Conservation (phyloP, 441 rosid species). For the Aleurites moluccanus region DNA sequence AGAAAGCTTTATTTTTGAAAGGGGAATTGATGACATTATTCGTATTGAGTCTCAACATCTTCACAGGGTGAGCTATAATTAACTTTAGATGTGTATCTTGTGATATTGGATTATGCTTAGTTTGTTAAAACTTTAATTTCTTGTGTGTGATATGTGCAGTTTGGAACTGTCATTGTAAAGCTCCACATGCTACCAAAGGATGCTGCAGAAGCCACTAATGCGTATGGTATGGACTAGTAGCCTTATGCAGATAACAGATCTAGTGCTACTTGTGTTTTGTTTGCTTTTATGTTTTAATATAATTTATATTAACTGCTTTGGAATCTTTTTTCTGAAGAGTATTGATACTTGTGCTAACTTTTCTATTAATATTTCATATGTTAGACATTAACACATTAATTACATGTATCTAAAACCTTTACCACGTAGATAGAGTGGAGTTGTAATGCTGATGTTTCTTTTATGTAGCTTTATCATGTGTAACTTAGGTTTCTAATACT, state of each 20-base stretch:
- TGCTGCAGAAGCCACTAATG: conserved; percentile 42
- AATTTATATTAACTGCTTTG: not conserved
- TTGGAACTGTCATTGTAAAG: conserved; percentile 54
- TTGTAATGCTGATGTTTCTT: not conserved
- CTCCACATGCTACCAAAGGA: conserved; percentile 51
- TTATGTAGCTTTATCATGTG: not conserved
- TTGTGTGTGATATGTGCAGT: conserved; percentile 41
- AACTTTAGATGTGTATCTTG: conserved; percentile 21
- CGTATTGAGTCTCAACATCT: conserved; percentile 57
- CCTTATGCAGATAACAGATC: conserved; percentile 17
- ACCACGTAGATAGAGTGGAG: not conserved
- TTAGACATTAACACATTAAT: not conserved
- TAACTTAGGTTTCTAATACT: not conserved
- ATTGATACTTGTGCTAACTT: not conserved
- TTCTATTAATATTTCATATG: not conserved
- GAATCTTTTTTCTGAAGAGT: not conserved
- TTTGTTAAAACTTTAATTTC: conserved; percentile 18
- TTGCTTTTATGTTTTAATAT: not conserved
- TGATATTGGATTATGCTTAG: conserved; percentile 20
- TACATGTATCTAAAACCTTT: not conserved
- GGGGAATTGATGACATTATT: conserved; percentile 70
- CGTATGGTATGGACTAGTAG: conserved; percentile 44
- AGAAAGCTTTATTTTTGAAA: conserved; percentile 46
- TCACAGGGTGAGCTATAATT: conserved; percentile 58
- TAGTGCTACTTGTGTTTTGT: conserved; percentile 2